phyloP scores from a whole-genome alignment of 805 yeast genomes.

The Yamadazyma scolyti region DNA sequence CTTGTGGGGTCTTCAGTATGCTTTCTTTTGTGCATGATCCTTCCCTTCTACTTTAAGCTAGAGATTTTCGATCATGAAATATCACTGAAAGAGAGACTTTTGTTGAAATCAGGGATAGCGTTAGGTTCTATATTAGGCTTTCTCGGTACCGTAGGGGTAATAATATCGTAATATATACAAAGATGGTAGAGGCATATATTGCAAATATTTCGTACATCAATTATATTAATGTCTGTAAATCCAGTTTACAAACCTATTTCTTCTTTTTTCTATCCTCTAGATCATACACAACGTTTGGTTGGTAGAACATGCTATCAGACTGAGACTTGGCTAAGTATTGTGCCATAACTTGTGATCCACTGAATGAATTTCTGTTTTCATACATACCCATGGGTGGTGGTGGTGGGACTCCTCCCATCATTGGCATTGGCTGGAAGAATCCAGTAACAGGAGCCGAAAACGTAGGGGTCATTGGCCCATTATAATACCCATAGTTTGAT shows the following conservation, averaged over 20 bases:
- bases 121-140: constrained; percentile 2
- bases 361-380: constrained; percentile 12
- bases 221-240: constrained; percentile 6
- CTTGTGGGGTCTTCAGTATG: constrained; percentile 41
- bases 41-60: constrained; percentile 36
- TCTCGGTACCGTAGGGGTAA: constrained; percentile 5
- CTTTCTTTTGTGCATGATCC: constrained; percentile 35
- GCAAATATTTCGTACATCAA: too few relatives aligned
- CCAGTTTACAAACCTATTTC: constrained; percentile 7
- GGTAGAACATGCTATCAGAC: constrained; percentile 54
- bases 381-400: constrained; percentile 5
- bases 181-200: too few relatives aligned
- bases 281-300: constrained; percentile 18
- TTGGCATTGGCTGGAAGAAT: too few relatives aligned
- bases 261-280: constrained; percentile 7
- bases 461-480: too few relatives aligned
- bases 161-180: too few relatives aligned
- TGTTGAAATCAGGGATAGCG: constrained; percentile 2
- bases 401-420: constrained; percentile 10
- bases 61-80: constrained; percentile 20
- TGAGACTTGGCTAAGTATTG: constrained; percentile 70
- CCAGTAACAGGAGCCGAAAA: too few relatives aligned
- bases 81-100: constrained; percentile 3
- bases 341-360: constrained; percentile 76
- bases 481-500: too few relatives aligned